Conservation (phyloP, 2,329 filamentous ascomycete species). For the Neonectria faginata region DNA sequence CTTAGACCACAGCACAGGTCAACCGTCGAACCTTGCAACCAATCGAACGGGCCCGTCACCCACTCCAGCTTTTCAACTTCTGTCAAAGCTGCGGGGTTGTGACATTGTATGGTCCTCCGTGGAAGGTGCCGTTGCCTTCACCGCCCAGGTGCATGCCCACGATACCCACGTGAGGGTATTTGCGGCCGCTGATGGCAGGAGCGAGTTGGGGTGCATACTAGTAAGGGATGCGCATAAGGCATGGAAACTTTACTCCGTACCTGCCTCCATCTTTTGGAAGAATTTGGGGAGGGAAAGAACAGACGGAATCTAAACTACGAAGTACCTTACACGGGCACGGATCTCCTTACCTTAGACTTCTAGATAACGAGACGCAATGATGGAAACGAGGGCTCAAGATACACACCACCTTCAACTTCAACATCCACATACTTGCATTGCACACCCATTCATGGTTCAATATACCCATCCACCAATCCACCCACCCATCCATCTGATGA, state of each 20-base stretch:
- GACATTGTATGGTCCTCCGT: neutral
- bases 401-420: no score
- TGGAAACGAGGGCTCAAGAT: no score
- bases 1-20: neutral
- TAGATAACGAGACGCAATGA: neutral
- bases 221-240: neutral
- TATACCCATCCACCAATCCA: no score
- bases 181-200: constrained; percentile 6
- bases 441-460: no score
- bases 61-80: neutral
- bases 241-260: neutral
- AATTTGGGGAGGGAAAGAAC: neutral
- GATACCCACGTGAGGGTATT: constrained; percentile 4
- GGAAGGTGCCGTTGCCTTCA: constrained; percentile 12
- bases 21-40: neutral
- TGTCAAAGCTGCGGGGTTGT: constrained; percentile 5
- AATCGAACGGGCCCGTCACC: neutral
- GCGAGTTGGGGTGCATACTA: constrained; percentile 1
- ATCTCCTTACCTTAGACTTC: neutral
- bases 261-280: neutral
- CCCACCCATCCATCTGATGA: neutral
- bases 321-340: no score
- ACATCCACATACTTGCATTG: no score
- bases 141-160: constrained; percentile 14
- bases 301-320: neutral